Evolutionary conservation across 1,139 yeast species (phyloP).

Genomic region (Keqinozyma sinolaborantium): DNA sequence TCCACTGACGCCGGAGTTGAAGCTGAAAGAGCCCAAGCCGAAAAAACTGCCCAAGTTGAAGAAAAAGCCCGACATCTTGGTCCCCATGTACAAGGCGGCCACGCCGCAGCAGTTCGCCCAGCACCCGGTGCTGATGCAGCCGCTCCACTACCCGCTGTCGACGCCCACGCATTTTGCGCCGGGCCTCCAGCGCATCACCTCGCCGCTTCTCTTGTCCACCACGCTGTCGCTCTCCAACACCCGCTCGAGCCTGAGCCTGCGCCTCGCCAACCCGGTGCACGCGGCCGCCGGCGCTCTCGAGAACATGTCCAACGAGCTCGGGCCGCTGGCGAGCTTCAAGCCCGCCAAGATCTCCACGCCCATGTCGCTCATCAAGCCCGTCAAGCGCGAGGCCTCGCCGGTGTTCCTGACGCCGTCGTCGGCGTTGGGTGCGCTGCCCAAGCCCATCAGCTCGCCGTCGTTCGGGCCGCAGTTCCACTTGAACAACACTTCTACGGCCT

Average conservation of each 20-base stretch:
- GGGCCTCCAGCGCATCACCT: constrained; percentile 58
- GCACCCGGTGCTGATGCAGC: constrained; percentile 23
- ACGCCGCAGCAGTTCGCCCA: constrained; percentile 16
- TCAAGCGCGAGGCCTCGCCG: constrained; percentile 16
- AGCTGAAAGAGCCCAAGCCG: constrained; percentile 29
- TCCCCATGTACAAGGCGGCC: neutral
- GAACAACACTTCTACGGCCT: constrained; percentile 12
- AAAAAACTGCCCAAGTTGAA: constrained; percentile 32
- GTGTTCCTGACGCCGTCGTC: constrained; percentile 33
- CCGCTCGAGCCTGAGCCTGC: constrained; percentile 12
- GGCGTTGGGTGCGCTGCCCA: constrained; percentile 25
- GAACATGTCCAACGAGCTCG: constrained; percentile 46
- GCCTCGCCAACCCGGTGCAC: constrained; percentile 20
- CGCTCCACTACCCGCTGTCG: constrained; percentile 64
- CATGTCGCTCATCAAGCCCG: constrained; percentile 24
- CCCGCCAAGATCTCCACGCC: constrained; percentile 11
- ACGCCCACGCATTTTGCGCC: constrained; percentile 73
- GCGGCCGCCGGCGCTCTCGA: constrained; percentile 65
- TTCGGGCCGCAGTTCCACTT: constrained; percentile 44
- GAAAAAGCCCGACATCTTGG: constrained; percentile 10
- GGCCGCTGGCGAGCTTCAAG: constrained; percentile 44
- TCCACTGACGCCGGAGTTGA: constrained; percentile 46
- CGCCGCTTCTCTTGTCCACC: constrained; percentile 55
- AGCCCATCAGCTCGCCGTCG: constrained; percentile 31
- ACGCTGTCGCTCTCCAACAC: constrained; percentile 39